Base-by-base conservation (phyloP, 192 early-diverging fungal genomes). In the Entomortierella lignicola region DNA sequence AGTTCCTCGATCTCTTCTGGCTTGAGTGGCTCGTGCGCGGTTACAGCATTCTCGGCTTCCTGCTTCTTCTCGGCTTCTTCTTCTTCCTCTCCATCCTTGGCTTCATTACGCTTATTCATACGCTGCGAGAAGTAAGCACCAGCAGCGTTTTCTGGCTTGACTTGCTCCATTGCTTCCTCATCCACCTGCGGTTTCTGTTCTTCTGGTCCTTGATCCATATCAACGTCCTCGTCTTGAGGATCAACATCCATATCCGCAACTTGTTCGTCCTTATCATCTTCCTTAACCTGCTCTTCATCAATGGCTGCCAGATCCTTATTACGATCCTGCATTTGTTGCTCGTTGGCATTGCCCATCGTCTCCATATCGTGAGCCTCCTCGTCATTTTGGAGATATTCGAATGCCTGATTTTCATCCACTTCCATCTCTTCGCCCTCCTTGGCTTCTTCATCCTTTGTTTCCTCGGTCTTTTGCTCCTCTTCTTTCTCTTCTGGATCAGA, bases 341-440 rank as follows among this genome's bases (percentile, higher is more conserved):
- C 85, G 25, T 82, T 84, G 13, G 94, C 94, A 26, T 84, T 85
- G 29, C 87, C 91, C 81, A 96, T 84, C 4, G 92, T 89, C 75
- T 96, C 93, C 64, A 87, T 82, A 71, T 94, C 91, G 62, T 90
- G 86, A 0, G 88, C 83, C 50, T 90, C 84, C 31, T 94, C 88
- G 62, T 96, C 93, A 54, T 94, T 85, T 72, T 93, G 85, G 26
- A 95, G 85, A 71, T 89, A 96, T 63, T 94, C 93, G 80, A 91
- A 95, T 13, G 86, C 84, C 55, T 88, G 80, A 29, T 89, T 75
- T 60, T 88, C 85, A 26, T 85, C 80, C 6, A 85, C 85, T 53
- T 84, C 75, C 56, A 82, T 66, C 23, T 85, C 83, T 30, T 88
- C 86, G 7, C 85, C 82, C 41, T 90, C 69, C 55, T 89, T 83